These are phyloP conservation scores for Cymbopogon flexuosus DNA, from an alignment of 202 grass and related monocot species.

Conservation along the genomic window DNA sequence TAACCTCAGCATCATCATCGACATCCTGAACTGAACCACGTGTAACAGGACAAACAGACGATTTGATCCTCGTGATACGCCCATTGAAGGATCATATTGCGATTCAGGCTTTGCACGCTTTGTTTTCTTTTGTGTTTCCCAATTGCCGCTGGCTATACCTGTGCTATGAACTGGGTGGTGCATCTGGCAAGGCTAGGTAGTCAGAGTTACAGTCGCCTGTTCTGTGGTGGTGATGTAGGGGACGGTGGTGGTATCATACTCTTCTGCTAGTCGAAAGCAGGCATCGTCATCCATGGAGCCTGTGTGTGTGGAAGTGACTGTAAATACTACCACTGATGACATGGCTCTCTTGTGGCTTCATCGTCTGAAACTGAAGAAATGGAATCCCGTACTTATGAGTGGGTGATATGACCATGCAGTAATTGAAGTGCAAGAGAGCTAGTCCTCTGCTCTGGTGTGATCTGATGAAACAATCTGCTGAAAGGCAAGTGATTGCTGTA, in stretches of 20 bases:
- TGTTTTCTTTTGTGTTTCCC: background rate
- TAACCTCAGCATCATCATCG: slow-evolving; percentile 52
- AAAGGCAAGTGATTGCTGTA: background rate
- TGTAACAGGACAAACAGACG: slow-evolving; percentile 16
- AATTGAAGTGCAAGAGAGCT: background rate
- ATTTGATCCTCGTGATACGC: slow-evolving; percentile 26
- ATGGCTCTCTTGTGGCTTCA: background rate
- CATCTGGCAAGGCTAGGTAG: slow-evolving; percentile 1
- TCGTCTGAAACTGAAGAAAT: background rate
- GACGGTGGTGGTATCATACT: background rate
- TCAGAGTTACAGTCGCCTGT: background rate
- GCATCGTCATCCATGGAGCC: background rate
- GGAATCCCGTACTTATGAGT: background rate
- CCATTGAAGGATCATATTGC: slow-evolving; percentile 3
- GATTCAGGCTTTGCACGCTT: background rate
- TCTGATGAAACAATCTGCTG: background rate
- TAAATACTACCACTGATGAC: slow-evolving; percentile 33
- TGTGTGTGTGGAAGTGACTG: slow-evolving; percentile 12
- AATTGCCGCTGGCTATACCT: slow-evolving; percentile 11
- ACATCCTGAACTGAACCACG: slow-evolving; percentile 1
- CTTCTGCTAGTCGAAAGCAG: background rate
- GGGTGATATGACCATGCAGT: too few species aligned
- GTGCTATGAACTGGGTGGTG: background rate
- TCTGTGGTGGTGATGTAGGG: background rate
- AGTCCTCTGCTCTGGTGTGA: background rate